Percentiles rank a stretch among this genome's conserved stretches.
Evolutionary conservation across 805 yeast species (phyloP).

Genomic region (Schwanniomyces polymorphus): DNA sequence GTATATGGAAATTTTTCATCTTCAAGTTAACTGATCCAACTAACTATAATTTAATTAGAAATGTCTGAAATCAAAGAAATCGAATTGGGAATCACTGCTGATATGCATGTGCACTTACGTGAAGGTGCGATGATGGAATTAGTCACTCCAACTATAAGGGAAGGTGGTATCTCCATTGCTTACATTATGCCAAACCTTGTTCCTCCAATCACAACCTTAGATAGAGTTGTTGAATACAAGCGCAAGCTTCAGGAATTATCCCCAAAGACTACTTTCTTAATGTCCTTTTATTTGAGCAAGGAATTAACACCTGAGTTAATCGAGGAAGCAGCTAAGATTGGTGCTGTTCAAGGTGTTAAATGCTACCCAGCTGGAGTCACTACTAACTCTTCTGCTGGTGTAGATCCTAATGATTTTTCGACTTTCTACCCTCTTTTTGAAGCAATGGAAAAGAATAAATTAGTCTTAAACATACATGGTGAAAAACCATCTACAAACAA

Average conservation of each 20-base stretch:
- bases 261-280: conserved; percentile 83
- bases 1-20: neutral
- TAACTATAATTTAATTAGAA: neutral
- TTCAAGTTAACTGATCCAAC: neutral
- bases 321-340: conserved; percentile 67
- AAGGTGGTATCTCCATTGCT: conserved; percentile 90
- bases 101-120: conserved; percentile 94
- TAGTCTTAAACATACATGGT: conserved; percentile 91
- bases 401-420: conserved; percentile 88
- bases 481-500: conserved; percentile 76
- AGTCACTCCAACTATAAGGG: conserved; percentile 83
- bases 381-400: conserved; percentile 92
- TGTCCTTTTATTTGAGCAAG: conserved; percentile 82
- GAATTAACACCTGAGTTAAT: conserved; percentile 85
- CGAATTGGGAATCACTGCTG: conserved; percentile 74
- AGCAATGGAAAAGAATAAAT: conserved; percentile 76
- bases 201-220: conserved; percentile 85
- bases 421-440: conserved; percentile 86
- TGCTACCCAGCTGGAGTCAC: conserved; percentile 99
- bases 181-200: conserved; percentile 95
- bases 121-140: conserved; percentile 92
- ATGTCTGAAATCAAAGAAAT: conserved; percentile 22
- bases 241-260: conserved; percentile 59
- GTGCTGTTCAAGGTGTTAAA: conserved; percentile 82
- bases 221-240: conserved; percentile 71